phyloP scores from a whole-genome alignment of 2,329 filamentous ascomycete species.

The Colletotrichum trifolii region DNA sequence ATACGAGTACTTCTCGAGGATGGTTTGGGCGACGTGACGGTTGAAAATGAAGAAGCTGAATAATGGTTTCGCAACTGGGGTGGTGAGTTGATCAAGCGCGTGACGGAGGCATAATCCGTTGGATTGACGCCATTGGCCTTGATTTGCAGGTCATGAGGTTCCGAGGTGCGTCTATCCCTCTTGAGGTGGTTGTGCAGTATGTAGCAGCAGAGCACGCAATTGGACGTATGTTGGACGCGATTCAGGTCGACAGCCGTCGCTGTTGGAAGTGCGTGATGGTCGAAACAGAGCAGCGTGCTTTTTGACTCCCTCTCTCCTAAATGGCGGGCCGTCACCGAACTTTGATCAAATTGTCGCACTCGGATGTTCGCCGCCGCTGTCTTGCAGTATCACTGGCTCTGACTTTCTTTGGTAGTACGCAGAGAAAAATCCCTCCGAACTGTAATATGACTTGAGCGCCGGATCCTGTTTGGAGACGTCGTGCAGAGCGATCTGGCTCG shows the following conservation, averaged over 20 bases:
- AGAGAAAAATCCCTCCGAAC: too few relatives aligned
- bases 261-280: neutral
- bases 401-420: too few relatives aligned
- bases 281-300: too few relatives aligned
- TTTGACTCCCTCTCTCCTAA: too few relatives aligned
- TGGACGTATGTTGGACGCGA: slow-evolving; percentile 3
- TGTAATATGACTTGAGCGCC: too few relatives aligned
- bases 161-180: neutral
- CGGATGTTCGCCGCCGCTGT: too few relatives aligned
- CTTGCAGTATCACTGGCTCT: too few relatives aligned
- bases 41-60: neutral
- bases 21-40: neutral
- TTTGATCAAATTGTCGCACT: too few relatives aligned
- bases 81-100: slow-evolving; percentile 13
- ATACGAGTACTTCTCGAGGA: slow-evolving; percentile 7
- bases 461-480: too few relatives aligned
- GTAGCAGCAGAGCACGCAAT: slow-evolving; percentile 6
- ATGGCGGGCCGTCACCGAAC: too few relatives aligned
- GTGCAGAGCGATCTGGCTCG: too few relatives aligned
- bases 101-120: slow-evolving; percentile 9
- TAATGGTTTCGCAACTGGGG: slow-evolving; percentile 3
- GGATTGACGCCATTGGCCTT: slow-evolving; percentile 5
- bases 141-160: slow-evolving; percentile 26
- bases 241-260: neutral
- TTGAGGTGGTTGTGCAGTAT: neutral